These are phyloP conservation scores for Lasiodiplodia sp. DNA, from an alignment of 2,329 filamentous ascomycete species.

Conservation along the genomic window DNA sequence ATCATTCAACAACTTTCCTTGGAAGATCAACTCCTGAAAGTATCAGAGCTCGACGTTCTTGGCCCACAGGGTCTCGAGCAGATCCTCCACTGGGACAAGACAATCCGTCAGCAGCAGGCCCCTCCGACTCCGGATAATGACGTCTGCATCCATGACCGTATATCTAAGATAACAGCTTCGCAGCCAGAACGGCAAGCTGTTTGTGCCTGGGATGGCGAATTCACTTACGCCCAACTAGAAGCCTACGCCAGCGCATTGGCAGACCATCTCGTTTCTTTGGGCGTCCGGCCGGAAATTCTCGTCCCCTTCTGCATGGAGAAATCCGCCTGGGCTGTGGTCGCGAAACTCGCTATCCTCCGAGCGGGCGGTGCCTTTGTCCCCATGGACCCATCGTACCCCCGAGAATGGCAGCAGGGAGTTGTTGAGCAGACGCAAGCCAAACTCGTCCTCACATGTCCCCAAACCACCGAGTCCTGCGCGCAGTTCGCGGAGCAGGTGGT, in stretches of 20 bases:
- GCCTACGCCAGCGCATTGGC: constrained; percentile 39
- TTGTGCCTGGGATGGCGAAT: constrained; percentile 43
- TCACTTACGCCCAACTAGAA: constrained; percentile 43
- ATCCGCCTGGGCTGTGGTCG: constrained; percentile 45
- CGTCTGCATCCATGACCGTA: neutral
- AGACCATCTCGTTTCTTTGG: constrained; percentile 41
- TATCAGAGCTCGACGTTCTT: constrained; percentile 29
- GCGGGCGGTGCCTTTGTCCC: constrained; percentile 34
- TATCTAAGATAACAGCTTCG: neutral
- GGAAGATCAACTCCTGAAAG: neutral
- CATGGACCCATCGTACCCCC: constrained; percentile 33
- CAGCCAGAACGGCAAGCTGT: constrained; percentile 42
- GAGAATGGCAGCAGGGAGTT: neutral
- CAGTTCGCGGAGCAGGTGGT: neutral
- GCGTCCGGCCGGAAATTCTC: constrained; percentile 42
- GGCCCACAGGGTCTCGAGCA: constrained; percentile 27
- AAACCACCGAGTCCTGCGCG: neutral
- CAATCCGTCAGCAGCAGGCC: constrained; percentile 2
- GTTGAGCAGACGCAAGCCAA: neutral
- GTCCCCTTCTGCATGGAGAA: constrained; percentile 51
- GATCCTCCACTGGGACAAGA: constrained; percentile 16
- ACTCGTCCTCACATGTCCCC: neutral
- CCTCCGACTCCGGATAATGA: neutral
- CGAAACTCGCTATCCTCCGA: constrained; percentile 49
- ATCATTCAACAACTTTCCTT: constrained; percentile 30